Base-by-base conservation (phyloP, 805 yeast species). In the Teunomyces cretensis region DNA sequence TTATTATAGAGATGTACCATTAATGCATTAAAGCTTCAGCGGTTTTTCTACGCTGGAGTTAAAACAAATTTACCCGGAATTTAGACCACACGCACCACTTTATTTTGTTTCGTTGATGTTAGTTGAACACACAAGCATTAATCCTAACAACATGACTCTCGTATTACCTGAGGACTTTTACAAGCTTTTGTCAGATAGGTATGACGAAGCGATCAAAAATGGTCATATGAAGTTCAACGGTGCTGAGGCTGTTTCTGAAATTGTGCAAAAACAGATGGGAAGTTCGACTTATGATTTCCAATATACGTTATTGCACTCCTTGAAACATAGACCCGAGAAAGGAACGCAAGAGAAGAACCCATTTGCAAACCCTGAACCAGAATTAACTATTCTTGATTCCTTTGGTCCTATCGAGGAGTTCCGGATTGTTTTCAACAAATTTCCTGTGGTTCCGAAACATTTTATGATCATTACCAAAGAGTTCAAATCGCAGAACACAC, bases 401-500 rank as follows among this genome's bases (percentile, higher is more conserved):
- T 74, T 77, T 46, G 79, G 79, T 9, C 73, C 70, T 3, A 68
- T 78, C 24, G 80, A 84, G 57, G 74, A 70, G 39, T 69, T 69
- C 44, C 73, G 81, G 51, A 64, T 92, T 28, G 80, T 92, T 5
- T 76, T 89, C 53, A 92, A 92, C 73, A 94, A 92, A 64, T 94
- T 79, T 64, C 96, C 97, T 8, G 84, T 91, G 31, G 78, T 85
- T 4, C 81, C 87, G 36, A 79, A 83, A 55, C 99, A 92, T 62
- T 77, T 88, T 44, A 70, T 94, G 67, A 57, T 90, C 43, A 83
- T 91, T 7, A 89, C 98, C 1, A 86, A 80, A 49, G 76, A 80
- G 42, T 87, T 84, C 64, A 78, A 79, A 51, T 72, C 84, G 1
- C 98, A 92, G 64, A 76, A 76, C 28, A 68, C 87, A 0, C 84